Evolutionary conservation across 352 stramenopile genomes (phyloP), one percentile per base, ranked within the genome.

Genomic region (Aphanomyces cochlioides): DNA sequence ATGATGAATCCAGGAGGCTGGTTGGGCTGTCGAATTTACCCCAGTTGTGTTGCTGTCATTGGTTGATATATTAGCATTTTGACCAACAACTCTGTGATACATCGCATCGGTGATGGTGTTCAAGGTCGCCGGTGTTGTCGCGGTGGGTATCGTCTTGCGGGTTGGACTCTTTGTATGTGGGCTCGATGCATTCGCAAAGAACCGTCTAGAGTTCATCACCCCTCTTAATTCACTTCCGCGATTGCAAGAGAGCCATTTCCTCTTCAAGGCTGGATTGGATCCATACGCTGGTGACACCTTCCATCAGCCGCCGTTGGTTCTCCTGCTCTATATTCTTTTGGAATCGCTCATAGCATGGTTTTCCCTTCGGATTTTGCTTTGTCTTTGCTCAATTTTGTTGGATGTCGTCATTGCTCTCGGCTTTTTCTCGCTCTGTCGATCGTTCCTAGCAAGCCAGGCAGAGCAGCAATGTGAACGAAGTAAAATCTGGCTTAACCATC

Each of bases 211-310:
- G 75, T 79, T 93, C 21, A 75, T 79, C 8, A 93, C 85, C 19
- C 68, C 82, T 10, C 66, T 89, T 63, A 85, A 83, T 17, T 90
- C 85, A 13, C 80, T 91, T 47, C 68, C 73, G 21, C 82, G 87
- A 54, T 69, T 92, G 50, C 74, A 76, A 38, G 87, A 95, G 68
- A 76, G 80, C 41, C 80, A 75, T 8, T 88, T 83, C 57, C 79
- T 93, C 21, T 83, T 82, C 57, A 67, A 72, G 13, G 56, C 75
- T 34, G 73, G 68, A 1, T 77, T 80, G 7, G 85, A 82, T 19
- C 84, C 87, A 17, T 95, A 95, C 73, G 73, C 82, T 0, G 87
- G 85, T 38, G 87, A 95, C 74, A 79, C 86, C 41, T 95, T 89
- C 75, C 87, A 95, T 72, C 87, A 95, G 74, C 84, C 85, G 38